These are phyloP conservation scores for Ilex asprella DNA, from an alignment of 257 asterid genomes.

Conservation along the genomic window DNA sequence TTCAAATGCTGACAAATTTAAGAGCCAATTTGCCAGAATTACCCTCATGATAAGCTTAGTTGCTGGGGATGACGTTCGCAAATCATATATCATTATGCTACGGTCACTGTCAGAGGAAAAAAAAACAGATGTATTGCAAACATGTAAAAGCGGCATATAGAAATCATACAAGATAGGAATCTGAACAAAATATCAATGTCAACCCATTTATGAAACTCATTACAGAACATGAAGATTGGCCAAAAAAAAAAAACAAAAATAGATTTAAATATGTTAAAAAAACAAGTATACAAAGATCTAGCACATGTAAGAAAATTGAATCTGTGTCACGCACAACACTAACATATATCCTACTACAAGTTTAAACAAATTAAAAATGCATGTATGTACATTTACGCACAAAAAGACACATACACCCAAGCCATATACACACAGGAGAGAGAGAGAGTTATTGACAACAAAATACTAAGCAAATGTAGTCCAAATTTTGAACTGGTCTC, in stretches of 20 bases:
- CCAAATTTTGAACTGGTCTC: too few species aligned
- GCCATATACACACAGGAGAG: too few species aligned
- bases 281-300: neutral
- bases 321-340: neutral
- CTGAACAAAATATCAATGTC: neutral
- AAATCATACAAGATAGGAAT: neutral
- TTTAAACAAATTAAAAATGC: too few species aligned
- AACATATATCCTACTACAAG: neutral
- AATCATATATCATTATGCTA: slow-evolving; percentile 80
- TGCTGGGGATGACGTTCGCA: slow-evolving; percentile 69
- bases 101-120: slow-evolving; percentile 60
- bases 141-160: neutral
- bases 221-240: neutral
- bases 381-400: too few species aligned
- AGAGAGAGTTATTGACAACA: too few species aligned
- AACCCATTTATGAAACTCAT: neutral
- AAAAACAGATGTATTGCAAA: slow-evolving; percentile 3
- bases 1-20: neutral
- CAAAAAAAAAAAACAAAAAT: neutral
- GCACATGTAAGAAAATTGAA: neutral
- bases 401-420: too few species aligned
- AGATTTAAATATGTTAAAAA: neutral
- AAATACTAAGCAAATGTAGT: too few species aligned
- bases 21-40: neutral
- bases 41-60: slow-evolving; percentile 85